These are phyloP conservation scores for Sclerotinia spermophila DNA, from an alignment of 2,329 filamentous ascomycete genomes.

Conservation along the genomic window DNA sequence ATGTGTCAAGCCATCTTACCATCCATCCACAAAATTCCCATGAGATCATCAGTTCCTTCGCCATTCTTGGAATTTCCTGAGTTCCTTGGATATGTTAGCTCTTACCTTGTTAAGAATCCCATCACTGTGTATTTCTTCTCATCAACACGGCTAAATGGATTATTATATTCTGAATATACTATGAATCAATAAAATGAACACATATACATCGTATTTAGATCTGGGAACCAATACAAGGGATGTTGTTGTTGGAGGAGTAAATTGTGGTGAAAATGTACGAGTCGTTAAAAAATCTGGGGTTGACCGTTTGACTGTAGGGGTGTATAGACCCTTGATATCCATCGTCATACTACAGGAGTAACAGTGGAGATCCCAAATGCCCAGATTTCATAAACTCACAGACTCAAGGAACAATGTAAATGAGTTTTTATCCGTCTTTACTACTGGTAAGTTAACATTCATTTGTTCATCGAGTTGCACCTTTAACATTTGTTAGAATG, in stretches of 20 bases:
- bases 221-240: neutral
- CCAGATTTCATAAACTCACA: neutral
- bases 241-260: neutral
- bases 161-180: neutral
- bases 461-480: neutral
- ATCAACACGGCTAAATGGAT: neutral
- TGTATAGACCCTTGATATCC: neutral
- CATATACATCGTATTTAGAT: neutral
- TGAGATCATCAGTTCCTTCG: slow-evolving; percentile 1
- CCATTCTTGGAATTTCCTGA: neutral
- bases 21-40: neutral
- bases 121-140: neutral
- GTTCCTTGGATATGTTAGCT: neutral
- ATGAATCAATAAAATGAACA: neutral
- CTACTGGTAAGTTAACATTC: no score
- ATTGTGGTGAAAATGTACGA: neutral
- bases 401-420: no score
- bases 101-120: neutral
- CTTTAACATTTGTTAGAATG: neutral
- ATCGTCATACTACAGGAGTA: neutral
- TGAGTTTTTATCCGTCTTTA: neutral
- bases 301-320: neutral
- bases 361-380: neutral
- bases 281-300: neutral
- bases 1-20: neutral